Conservation (phyloP, 768 basidiomycete genomes). For the Phylloporus sp. region DNA sequence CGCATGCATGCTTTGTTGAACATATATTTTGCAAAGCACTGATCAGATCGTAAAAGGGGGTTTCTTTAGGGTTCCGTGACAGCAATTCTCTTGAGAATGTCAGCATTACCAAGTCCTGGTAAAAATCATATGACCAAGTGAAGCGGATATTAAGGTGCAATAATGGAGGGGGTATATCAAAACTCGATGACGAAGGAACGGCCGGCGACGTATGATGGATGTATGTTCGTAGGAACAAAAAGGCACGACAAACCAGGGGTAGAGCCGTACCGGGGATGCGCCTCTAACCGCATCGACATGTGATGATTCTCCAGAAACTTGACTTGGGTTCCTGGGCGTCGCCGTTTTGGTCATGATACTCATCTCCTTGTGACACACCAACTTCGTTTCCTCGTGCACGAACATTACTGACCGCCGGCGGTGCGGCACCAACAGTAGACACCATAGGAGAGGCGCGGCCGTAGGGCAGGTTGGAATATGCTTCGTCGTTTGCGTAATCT, state of each 20-base stretch:
- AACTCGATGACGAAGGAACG: conserved; percentile 34
- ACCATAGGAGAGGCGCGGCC: conserved; percentile 84
- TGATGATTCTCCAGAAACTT: conserved; percentile 62
- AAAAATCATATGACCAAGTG: conserved; percentile 31
- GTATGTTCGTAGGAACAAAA: conserved; percentile 26
- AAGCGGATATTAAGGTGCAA: conserved; percentile 34
- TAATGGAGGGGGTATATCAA: conserved; percentile 34
- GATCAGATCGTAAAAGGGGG: conserved; percentile 26
- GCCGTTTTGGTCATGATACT: conserved; percentile 52
- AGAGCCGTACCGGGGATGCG: conserved; percentile 9
- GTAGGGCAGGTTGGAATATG: conserved; percentile 56
- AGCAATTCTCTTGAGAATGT: conserved; percentile 23
- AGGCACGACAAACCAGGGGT: conserved; percentile 15
- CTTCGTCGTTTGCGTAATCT: conserved; percentile 59
- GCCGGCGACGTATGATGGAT: conserved; percentile 28
- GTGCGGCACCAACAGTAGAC: conserved; percentile 58
- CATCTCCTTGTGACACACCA: conserved; percentile 58
- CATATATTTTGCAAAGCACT: conserved; percentile 28
- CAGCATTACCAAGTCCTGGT: conserved; percentile 26
- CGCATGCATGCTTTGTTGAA: conserved; percentile 10
- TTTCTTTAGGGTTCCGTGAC: conserved; percentile 22
- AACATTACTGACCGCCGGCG: conserved; percentile 67
- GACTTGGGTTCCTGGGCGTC: conserved; percentile 50
- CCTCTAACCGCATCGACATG: conserved; percentile 67
- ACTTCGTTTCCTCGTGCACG: conserved; percentile 67